Conservation (phyloP, 192 early-diverging fungal genomes). For the Backusella macrospora region DNA sequence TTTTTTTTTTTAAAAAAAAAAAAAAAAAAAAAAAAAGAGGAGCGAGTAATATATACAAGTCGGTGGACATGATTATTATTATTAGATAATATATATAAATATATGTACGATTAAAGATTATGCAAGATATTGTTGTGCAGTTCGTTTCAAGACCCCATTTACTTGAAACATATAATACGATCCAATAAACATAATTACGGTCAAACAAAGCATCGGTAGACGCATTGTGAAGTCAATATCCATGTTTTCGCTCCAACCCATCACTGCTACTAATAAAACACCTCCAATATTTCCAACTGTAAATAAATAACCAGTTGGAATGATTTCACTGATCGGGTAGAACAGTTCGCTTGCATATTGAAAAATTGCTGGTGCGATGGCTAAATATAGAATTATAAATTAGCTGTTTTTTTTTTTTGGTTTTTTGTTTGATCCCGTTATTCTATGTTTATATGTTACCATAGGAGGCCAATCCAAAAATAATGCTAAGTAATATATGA, state of each 20-base stretch:
- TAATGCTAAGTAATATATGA: conserved; percentile 24
- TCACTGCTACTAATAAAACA: conserved; percentile 36
- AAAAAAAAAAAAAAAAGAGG: neutral
- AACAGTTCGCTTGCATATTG: conserved; percentile 47
- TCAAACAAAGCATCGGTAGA: conserved; percentile 29
- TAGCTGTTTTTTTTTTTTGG: neutral
- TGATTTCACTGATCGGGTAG: conserved; percentile 44
- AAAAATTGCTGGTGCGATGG: conserved; percentile 44
- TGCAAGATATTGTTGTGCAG: conserved; percentile 15
- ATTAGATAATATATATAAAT: neutral
- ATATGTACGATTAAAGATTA: conserved; percentile 14
- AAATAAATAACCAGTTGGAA: conserved; percentile 45
- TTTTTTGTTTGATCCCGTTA: neutral
- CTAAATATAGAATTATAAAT: conserved; percentile 25
- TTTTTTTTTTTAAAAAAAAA: no score
- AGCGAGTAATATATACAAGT: neutral
- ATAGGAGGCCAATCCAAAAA: conserved; percentile 43
- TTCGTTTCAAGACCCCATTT: conserved; percentile 32
- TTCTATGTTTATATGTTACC: conserved; percentile 31
- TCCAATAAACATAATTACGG: conserved; percentile 21
- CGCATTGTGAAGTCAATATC: conserved; percentile 42
- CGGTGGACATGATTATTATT: no score
- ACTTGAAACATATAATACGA: conserved; percentile 18
- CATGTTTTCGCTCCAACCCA: conserved; percentile 42
- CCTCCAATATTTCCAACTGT: conserved; percentile 41